These are phyloP conservation scores for Ceratocystis ficicola DNA, from an alignment of 2,329 filamentous ascomycete species.

Conservation along the genomic window DNA sequence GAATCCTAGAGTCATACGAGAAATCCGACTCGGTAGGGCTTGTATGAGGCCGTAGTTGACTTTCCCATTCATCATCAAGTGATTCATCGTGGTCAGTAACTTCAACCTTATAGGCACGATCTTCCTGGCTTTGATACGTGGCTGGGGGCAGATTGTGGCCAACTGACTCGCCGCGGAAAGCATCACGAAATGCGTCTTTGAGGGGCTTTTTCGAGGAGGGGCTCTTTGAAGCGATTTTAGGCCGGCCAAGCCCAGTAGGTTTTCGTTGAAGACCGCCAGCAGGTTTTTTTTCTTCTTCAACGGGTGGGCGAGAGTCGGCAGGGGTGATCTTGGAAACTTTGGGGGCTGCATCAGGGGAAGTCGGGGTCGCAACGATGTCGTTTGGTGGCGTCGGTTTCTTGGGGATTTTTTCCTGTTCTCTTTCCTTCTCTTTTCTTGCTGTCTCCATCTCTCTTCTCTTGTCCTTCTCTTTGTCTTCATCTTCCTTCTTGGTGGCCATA, in stretches of 20 bases:
- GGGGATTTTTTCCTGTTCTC: slow-evolving; percentile 5
- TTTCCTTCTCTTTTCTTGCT: slow-evolving; percentile 24
- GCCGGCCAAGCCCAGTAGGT: slow-evolving; percentile 45
- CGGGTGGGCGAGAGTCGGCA: slow-evolving; percentile 11
- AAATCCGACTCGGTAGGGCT: slow-evolving; percentile 16
- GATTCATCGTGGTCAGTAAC: slow-evolving; percentile 25
- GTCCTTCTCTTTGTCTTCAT: slow-evolving; percentile 10
- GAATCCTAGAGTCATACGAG: slow-evolving; percentile 13
- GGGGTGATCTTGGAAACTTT: slow-evolving; percentile 12
- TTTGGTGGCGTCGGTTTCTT: slow-evolving; percentile 14
- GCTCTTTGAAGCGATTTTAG: slow-evolving; percentile 27
- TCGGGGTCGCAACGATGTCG: background rate
- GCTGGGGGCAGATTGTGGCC: slow-evolving; percentile 36
- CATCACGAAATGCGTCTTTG: slow-evolving; percentile 47
- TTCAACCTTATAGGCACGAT: slow-evolving; percentile 28
- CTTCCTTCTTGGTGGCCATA: background rate
- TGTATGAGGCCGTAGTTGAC: slow-evolving; percentile 15
- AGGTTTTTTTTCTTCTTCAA: slow-evolving; percentile 26
- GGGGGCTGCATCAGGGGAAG: slow-evolving; percentile 11
- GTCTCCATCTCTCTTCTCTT: slow-evolving; percentile 24
- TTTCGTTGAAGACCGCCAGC: slow-evolving; percentile 41
- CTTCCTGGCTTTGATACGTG: slow-evolving; percentile 39
- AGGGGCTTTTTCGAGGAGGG: slow-evolving; percentile 37
- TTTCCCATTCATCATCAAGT: slow-evolving; percentile 25
- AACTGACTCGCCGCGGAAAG: slow-evolving; percentile 50